A percentile compares a stretch with the other conserved stretches of the same genome.
Conservation (phyloP, 768 basidiomycete species). For the Hysterangium stoloniferum region DNA sequence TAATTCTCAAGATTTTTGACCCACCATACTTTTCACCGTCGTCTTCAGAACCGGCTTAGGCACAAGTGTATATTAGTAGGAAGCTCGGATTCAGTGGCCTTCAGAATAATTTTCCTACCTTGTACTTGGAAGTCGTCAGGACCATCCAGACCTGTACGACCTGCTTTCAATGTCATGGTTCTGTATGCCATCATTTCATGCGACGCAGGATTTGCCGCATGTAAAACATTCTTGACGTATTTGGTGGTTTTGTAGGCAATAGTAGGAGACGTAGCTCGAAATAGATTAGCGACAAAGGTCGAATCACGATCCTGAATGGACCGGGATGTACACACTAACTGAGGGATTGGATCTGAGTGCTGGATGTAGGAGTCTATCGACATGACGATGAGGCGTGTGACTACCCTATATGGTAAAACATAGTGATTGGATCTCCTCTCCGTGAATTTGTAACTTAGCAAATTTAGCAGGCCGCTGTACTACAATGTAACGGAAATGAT, state of each 20-base stretch:
- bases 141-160: conserved; percentile 56
- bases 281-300: conserved; percentile 60
- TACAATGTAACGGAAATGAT: too few species aligned
- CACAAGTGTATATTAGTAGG: background rate
- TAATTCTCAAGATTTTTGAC: conserved; percentile 50
- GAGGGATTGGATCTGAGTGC: conserved; percentile 36
- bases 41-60: conserved; percentile 46
- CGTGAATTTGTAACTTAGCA: too few species aligned
- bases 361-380: conserved; percentile 48
- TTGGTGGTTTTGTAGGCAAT: conserved; percentile 44
- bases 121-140: conserved; percentile 70
- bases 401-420: too few species aligned
- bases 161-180: conserved; percentile 62
- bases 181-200: conserved; percentile 78
- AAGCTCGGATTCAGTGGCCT: background rate
- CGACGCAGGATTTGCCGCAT: conserved; percentile 49
- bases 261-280: conserved; percentile 41
- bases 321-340: conserved; percentile 50
- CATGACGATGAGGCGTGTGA: too few species aligned
- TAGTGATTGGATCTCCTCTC: too few species aligned
- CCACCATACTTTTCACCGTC: conserved; percentile 76
- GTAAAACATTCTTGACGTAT: conserved; percentile 50
- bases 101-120: conserved; percentile 22
- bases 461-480: too few species aligned
- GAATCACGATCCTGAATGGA: conserved; percentile 73